phyloP scores from a whole-genome alignment of 306 rosid genomes.

The Gleditsia sinensis region DNA sequence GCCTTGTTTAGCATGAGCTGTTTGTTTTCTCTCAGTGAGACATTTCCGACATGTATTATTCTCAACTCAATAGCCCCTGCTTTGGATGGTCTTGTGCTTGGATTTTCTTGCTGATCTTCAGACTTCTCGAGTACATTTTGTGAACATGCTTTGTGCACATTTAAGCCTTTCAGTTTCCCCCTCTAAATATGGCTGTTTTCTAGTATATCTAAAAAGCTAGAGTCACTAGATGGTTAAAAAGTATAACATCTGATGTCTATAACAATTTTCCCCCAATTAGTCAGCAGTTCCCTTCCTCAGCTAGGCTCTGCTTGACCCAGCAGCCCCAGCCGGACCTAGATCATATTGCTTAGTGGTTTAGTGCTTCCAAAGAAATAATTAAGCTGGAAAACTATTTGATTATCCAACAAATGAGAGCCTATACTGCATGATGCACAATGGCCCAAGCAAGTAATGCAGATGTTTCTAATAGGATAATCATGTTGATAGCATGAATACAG shows the following conservation, averaged over 20 bases:
- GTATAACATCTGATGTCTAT: neutral
- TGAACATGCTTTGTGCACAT: neutral
- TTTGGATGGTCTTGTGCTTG: neutral
- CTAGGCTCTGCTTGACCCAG: constrained; percentile 4
- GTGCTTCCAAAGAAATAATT: constrained; percentile 16
- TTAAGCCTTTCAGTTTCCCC: neutral
- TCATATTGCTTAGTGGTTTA: constrained; percentile 3
- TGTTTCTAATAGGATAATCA: neutral
- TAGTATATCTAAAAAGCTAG: too few species aligned
- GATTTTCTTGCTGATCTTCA: neutral
- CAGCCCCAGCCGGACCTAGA: neutral
- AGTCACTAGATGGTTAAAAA: neutral
- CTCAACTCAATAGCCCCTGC: neutral
- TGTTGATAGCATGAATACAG: neutral
- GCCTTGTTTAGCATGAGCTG: constrained; percentile 4
- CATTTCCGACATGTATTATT: constrained; percentile 2
- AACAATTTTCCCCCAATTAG: neutral
- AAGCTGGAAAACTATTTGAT: constrained; percentile 17
- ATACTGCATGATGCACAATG: neutral
- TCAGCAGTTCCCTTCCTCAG: constrained; percentile 11
- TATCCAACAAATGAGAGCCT: neutral
- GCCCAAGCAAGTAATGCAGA: neutral
- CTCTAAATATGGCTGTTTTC: neutral
- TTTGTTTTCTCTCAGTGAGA: neutral
- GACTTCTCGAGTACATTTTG: neutral